These are phyloP conservation scores for Ampelomyces quisqualis DNA, from an alignment of 2,329 filamentous ascomycete species.

Conservation along the genomic window DNA sequence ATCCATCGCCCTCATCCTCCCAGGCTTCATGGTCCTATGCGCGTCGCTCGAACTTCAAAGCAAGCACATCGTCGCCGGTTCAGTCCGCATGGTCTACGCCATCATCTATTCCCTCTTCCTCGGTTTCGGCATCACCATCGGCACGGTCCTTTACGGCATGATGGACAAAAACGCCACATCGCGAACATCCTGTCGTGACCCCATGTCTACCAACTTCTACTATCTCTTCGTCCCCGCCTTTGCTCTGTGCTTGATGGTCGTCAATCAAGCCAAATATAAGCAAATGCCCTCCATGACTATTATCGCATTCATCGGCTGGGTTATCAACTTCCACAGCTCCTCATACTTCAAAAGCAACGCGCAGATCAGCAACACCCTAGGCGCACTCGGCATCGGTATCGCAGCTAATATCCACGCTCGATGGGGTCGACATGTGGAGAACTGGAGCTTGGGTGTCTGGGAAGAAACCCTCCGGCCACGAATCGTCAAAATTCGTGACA, in stretches of 20 bases:
- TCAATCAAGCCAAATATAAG: constrained; percentile 80
- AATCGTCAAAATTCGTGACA: constrained; percentile 31
- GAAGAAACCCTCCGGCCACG: constrained; percentile 51
- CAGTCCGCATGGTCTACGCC: constrained; percentile 55
- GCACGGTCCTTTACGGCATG: constrained; percentile 52
- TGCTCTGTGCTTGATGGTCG: constrained; percentile 69
- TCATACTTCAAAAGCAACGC: constrained; percentile 67
- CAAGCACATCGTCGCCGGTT: constrained; percentile 51
- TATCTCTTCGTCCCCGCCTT: constrained; percentile 76
- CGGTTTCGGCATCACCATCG: constrained; percentile 55
- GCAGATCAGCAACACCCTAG: constrained; percentile 75
- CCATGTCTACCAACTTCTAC: constrained; percentile 55
- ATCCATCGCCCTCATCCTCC: constrained; percentile 53
- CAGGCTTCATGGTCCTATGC: constrained; percentile 54
- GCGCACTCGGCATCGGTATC: constrained; percentile 73
- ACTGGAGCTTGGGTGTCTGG: constrained; percentile 57
- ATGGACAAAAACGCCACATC: constrained; percentile 52
- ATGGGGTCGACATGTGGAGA: constrained; percentile 60
- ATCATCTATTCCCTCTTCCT: constrained; percentile 57
- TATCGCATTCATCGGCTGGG: constrained; percentile 72
- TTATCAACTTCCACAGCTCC: constrained; percentile 72
- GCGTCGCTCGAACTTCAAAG: constrained; percentile 53
- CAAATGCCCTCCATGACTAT: constrained; percentile 74
- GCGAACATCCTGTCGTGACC: constrained; percentile 46
- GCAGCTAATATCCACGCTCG: constrained; percentile 78